A percentile compares a stretch with the other conserved stretches of the same genome.
Evolutionary conservation across 2,329 filamentous ascomycete species (phyloP).

Genomic region (Aspergillus thermomutatus): DNA sequence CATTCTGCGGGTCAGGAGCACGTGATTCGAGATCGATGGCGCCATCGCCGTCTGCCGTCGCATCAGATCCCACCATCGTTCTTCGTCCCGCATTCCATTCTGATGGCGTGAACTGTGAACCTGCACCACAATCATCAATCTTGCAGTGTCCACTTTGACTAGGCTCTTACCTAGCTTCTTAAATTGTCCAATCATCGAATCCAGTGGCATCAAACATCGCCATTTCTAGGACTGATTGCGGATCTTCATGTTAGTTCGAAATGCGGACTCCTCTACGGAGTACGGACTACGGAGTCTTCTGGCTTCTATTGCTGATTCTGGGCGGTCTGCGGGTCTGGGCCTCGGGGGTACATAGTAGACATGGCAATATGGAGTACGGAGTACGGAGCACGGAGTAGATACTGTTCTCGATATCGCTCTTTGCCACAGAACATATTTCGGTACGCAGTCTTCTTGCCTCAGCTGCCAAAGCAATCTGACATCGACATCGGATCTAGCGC

Average conservation of each 20-base stretch:
- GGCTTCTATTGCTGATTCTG: background rate
- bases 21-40: slow-evolving; percentile 19
- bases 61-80: slow-evolving; percentile 8
- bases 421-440: background rate
- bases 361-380: background rate
- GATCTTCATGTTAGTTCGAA: slow-evolving; percentile 7
- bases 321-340: background rate
- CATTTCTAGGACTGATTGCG: slow-evolving; percentile 11
- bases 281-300: background rate
- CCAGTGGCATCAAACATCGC: slow-evolving; percentile 14
- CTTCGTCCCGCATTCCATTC: background rate
- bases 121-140: background rate
- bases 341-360: background rate
- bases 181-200: background rate
- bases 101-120: background rate
- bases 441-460: background rate
- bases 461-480: background rate
- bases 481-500: background rate
- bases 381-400: background rate
- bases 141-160: background rate
- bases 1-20: slow-evolving; percentile 5
- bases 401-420: background rate
- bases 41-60: slow-evolving; percentile 13
- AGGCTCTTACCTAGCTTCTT: background rate
- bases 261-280: background rate